phyloP scores from a whole-genome alignment of 148 eudicot species.

The Polygonum aviculare region DNA sequence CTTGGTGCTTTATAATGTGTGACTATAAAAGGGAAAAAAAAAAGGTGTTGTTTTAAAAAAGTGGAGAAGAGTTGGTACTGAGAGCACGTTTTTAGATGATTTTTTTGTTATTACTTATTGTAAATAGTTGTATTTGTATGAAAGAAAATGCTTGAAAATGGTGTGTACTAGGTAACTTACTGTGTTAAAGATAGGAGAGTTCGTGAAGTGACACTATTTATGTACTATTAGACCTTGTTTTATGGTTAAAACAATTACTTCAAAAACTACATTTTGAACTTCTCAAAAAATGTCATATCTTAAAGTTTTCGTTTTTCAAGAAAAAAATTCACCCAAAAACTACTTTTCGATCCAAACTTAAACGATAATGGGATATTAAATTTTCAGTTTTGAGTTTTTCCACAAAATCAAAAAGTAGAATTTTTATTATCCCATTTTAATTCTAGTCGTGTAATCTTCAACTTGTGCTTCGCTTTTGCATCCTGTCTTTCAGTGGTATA shows the following conservation, averaged over 20 bases:
- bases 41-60: background rate
- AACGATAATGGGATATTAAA: too few species aligned
- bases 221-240: background rate
- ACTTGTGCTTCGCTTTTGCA: background rate
- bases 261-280: too few species aligned
- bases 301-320: too few species aligned
- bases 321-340: too few species aligned
- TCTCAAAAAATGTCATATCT: too few species aligned
- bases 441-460: background rate
- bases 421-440: background rate
- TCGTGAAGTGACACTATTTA: background rate
- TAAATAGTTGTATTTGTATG: background rate
- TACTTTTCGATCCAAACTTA: too few species aligned
- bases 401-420: too few species aligned
- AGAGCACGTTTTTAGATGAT: background rate
- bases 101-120: background rate
- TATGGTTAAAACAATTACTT: too few species aligned
- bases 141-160: background rate
- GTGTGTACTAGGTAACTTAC: background rate
- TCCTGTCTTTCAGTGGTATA: background rate
- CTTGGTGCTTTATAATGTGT: background rate
- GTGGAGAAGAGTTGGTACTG: background rate
- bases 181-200: background rate
- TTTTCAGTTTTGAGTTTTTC: too few species aligned
- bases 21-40: background rate